Evolutionary conservation across 352 stramenopile species (phyloP), one percentile per base, ranked within the genome.

Genomic region (Globisporangium spinosum): DNA sequence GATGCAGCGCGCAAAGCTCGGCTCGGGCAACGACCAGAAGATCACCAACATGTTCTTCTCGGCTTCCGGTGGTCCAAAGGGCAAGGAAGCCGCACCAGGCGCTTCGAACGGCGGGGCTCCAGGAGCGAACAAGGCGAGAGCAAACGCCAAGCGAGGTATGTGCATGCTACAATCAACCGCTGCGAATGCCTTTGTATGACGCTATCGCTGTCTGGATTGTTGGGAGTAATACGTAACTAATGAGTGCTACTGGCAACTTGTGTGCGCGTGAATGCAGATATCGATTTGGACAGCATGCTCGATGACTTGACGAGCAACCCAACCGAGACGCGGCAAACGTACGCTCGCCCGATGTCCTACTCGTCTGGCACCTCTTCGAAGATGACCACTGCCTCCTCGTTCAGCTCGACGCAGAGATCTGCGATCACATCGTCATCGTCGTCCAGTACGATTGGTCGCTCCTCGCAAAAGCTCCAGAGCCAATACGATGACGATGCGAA

Each of bases 31-130:
- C 40, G 89, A 92, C 56, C 83, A 93, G 70, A 95, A 96, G 77
- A 96, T 96, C 71, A 93, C 87, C 59, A 93, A 91, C 67, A 93
- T 95, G 84, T 95, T 95, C 63, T 94, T 94, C 71, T 92, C 85
- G 12, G 71, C 80, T 15, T 80, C 80, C 9, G 58, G 75, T 12
- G 72, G 71, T 12, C 68, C 77, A 45, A 87, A 82, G 61, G 45
- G 58, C 8, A 80, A 82, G 55, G 70, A 53, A 23, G 69, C 54
- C n/a, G 68, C 67, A 23, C 56, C 56, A 32, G 56, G 56, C n/a
- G 32, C 56, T 22, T 15, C 67, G 29, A 63, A 74, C 54, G 65
- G 69, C 6, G 56, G 69, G 22, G 66, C 70, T 34, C 61, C 77
- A 56, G 68, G 70, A 17, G 58, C 55, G 15, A 40, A 53, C 22